Base-by-base conservation (phyloP, 768 basidiomycete species). In the Mrakia hoshinonis region DNA sequence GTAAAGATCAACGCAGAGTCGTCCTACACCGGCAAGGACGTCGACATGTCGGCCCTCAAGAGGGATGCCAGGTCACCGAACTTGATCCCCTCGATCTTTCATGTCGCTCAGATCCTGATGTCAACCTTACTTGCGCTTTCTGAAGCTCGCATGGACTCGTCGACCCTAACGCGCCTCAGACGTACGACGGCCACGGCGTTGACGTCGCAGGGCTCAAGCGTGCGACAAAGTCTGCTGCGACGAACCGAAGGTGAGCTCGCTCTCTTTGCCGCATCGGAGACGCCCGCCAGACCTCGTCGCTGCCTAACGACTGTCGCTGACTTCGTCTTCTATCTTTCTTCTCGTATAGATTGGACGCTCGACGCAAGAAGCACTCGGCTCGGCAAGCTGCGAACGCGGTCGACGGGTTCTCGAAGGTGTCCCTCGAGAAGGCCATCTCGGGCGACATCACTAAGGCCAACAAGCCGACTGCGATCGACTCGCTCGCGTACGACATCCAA, bases 401-500 rank as follows among this genome's bases (percentile, higher is more conserved):
- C 43, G n/a, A n/a, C n/a, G 49, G 49, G 49, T 18, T 20, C 15
- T 51, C 20, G 34, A 31, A 61, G 36, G 31, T 34, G 12, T 2
- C 20, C 20, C 52, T 54, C 31, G 18, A n/a, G 31, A 18, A 10
- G 5, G 49, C 49, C 22, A 10, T 20, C 49, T 51, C 15, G 6
- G 15, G 49, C 11, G 49, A n/a, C 9, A 20, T 39, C 5, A 43
- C 43, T 15, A 43, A 43, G 43, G 43, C 20, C 34, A 36, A 36
- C 22, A 5, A 22, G 3, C 4, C 58, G 18, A 36, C 36, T 61
- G 24, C 24, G 18, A 18, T 61, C 55, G 5, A 1, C 76, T 85
- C 88, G 48, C 81, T 90, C 49, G 88, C 87, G 9, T 82, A 91
- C 66, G 83, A 85, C 76, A 89, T 91, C 68, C 85, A 89, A 85